A percentile compares a stretch with the other conserved stretches of the same genome.
phyloP scores from a whole-genome alignment of 805 yeast species.

The Candida silvatica region DNA sequence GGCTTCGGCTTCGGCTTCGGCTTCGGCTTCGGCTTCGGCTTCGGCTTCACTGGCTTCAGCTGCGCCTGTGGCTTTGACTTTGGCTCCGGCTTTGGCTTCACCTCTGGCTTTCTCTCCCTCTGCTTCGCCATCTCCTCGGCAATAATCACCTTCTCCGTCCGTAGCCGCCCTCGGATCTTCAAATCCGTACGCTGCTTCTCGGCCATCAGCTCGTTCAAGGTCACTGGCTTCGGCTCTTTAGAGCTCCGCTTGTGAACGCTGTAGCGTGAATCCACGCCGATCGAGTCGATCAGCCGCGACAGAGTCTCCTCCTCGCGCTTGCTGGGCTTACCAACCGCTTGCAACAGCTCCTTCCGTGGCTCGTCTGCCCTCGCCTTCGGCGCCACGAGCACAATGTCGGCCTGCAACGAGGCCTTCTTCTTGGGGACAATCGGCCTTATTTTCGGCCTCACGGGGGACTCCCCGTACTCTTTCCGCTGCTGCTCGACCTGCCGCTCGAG shows the following conservation, averaged over 20 bases:
- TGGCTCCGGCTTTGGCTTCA: constrained; percentile 3
- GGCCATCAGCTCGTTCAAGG: constrained; percentile 15
- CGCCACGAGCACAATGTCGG: constrained; percentile 9
- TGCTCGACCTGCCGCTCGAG: constrained; percentile 15
- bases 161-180: no score
- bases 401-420: constrained; percentile 12
- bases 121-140: background rate
- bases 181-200: constrained; percentile 2
- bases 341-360: background rate
- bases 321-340: background rate
- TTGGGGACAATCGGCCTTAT: constrained; percentile 20
- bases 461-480: constrained; percentile 12
- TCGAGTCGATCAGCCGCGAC: constrained; percentile 6
- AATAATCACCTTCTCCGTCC: no score
- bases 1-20: no score
- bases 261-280: constrained; percentile 5
- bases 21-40: constrained; percentile 4
- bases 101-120: background rate
- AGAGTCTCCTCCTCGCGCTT: constrained; percentile 3
- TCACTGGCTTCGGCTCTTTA: constrained; percentile 17
- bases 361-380: constrained; percentile 6
- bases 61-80: constrained; percentile 10
- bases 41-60: background rate
- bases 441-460: constrained; percentile 16
- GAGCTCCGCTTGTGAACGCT: constrained; percentile 1